Percentiles rank a stretch among this genome's conserved stretches.
Evolutionary conservation across 1,139 yeast genomes (phyloP).

Genomic region (Saccharomycopsis hybrid): DNA sequence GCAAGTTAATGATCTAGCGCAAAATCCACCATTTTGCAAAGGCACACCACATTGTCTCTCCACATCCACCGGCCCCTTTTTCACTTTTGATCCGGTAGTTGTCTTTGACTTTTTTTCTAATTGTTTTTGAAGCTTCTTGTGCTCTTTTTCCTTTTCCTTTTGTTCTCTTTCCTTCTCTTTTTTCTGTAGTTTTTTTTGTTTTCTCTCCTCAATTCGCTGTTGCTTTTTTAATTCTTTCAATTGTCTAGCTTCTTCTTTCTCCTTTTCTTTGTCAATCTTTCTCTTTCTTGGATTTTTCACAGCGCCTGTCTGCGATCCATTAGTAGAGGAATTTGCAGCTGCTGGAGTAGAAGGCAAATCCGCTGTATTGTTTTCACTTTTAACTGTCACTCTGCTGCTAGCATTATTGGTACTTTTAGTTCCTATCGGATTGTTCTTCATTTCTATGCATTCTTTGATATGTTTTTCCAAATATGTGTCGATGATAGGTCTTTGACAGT

Average conservation of each 20-base stretch:
- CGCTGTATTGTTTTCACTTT: background rate
- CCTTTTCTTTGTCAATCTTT: slow-evolving; percentile 19
- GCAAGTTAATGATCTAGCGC: slow-evolving; percentile 93
- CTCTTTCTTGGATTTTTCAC: slow-evolving; percentile 29
- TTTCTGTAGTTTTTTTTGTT: slow-evolving; percentile 24
- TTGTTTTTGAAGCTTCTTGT: slow-evolving; percentile 26
- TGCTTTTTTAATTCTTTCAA: slow-evolving; percentile 23
- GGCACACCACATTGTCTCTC: slow-evolving; percentile 97
- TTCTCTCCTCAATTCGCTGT: slow-evolving; percentile 22
- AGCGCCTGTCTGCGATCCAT: slow-evolving; percentile 16
- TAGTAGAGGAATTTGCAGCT: background rate
- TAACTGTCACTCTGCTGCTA: background rate
- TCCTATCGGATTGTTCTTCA: slow-evolving; percentile 34
- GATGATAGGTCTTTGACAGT: slow-evolving; percentile 60
- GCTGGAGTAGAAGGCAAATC: background rate
- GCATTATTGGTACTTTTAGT: slow-evolving; percentile 2
- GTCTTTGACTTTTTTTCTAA: slow-evolving; percentile 41
- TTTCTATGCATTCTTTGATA: slow-evolving; percentile 41
- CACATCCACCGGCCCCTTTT: slow-evolving; percentile 80
- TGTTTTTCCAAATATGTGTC: slow-evolving; percentile 41
- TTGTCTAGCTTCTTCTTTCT: slow-evolving; percentile 20
- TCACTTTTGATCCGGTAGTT: slow-evolving; percentile 3
- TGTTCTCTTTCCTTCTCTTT: slow-evolving; percentile 22
- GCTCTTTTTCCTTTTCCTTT: slow-evolving; percentile 23
- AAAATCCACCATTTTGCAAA: slow-evolving; percentile 82